These are phyloP conservation scores for Prunus mira DNA, from an alignment of 306 rosid genomes.

Conservation along the genomic window DNA sequence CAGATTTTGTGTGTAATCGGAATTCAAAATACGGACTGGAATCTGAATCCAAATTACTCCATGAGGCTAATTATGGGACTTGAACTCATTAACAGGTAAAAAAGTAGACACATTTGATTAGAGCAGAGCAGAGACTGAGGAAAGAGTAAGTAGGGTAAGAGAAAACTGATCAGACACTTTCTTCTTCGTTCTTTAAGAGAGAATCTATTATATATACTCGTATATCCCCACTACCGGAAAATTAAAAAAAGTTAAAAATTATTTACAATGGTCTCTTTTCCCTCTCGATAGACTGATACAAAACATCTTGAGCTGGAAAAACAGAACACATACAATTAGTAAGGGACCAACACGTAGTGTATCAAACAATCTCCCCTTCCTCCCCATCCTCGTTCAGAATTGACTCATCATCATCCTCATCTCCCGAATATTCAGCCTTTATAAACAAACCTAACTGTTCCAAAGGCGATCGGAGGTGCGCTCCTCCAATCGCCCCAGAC, in stretches of 20 bases:
- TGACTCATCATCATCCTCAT: constrained; percentile 58
- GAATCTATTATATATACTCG: not conserved
- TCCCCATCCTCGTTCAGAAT: constrained; percentile 37
- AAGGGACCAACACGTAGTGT: not conserved
- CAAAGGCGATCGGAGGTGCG: constrained; percentile 42
- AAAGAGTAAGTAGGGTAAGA: not conserved
- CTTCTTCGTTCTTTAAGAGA: not conserved
- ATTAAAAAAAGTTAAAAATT: not conserved
- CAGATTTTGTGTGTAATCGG: no score
- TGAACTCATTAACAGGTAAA: no score
- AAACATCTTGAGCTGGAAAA: constrained; percentile 30
- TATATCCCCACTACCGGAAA: not conserved
- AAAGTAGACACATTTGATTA: no score
- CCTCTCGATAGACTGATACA: constrained; percentile 17
- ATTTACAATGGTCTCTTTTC: constrained; percentile 33
- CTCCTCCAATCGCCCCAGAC: constrained; percentile 20
- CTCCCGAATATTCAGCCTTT: constrained; percentile 54
- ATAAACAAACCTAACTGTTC: constrained; percentile 77
- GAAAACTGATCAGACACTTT: not conserved
- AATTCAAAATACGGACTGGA: no score
- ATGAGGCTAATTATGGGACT: no score
- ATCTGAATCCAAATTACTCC: no score
- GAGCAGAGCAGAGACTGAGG: not conserved
- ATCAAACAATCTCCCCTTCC: constrained; percentile 62
- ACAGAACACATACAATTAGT: not conserved